Evolutionary conservation across 2,329 filamentous ascomycete species (phyloP), one percentile per base, ranked within the genome.

Genomic region (Colletotrichum australisinense): DNA sequence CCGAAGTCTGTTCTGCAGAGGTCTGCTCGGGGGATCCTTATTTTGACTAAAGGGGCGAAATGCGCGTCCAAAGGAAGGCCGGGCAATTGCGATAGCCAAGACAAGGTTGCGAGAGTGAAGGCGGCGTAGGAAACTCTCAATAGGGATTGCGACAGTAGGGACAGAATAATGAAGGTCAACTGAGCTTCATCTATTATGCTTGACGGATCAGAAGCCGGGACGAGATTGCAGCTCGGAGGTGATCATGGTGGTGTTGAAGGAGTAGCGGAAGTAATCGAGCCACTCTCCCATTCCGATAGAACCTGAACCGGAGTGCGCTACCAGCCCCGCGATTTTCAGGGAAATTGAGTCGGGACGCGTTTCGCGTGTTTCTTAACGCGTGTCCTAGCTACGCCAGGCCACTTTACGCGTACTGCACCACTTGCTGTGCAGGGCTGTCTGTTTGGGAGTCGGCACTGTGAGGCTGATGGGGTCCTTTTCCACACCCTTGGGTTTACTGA

Each of bases 261-360:
- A 49, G 19, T 11, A 49, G 9, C 19, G 19, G 9, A 49, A 22
- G 42, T n/a, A n/a, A 9, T 49, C 8, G 19, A 49, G 19, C 16
- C 8, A n/a, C 16, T 5, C 42, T 49, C 19, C 42, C 19, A 49
- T n/a, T 49, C 19, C 42, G 42, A 9, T 19, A 22, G 42, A 19
- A 49, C 16, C n/a, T n/a, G 42, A 49, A 22, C 42, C 8, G 42
- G 6, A 22, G 19, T 49, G 42, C 19, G 19, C 19, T 63, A 28
- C 60, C 60, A 63, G 60, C 60, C 60, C 60, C 60, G 26, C 60
- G 60, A 19, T 22, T 63, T 63, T 63, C 46, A 22, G 60, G 42
- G 46, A 16, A 4, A 30, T 46, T 35, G 11, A 24, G 19, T n/a
- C 42, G 24, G n/a, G 28, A 16, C 60, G 60, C 60, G 60, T 35